phyloP scores from a whole-genome alignment of 2,329 filamentous ascomycete species.

The Trichoderma asperellum region DNA sequence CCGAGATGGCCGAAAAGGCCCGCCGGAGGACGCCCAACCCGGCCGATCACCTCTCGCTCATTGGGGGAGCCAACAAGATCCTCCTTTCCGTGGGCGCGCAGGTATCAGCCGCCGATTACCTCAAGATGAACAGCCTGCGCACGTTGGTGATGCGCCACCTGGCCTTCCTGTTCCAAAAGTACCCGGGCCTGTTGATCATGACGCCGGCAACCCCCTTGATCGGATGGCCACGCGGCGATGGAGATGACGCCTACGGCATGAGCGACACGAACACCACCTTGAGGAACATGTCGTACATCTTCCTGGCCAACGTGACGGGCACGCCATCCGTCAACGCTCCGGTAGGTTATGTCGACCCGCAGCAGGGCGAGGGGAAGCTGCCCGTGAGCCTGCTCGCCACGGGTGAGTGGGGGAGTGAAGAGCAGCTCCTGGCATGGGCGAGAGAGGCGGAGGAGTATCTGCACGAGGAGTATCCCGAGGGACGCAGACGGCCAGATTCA shows the following conservation, averaged over 20 bases:
- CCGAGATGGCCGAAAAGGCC: slow-evolving; percentile 63
- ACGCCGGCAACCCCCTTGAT: slow-evolving; percentile 76
- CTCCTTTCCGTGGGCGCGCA: slow-evolving; percentile 67
- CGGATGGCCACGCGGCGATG: slow-evolving; percentile 68
- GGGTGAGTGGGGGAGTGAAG: slow-evolving; percentile 69
- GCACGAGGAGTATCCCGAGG: slow-evolving; percentile 51
- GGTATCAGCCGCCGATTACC: slow-evolving; percentile 69
- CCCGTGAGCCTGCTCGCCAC: slow-evolving; percentile 66
- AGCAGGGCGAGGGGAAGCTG: slow-evolving; percentile 60
- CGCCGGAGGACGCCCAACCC: slow-evolving; percentile 50
- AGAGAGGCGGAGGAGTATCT: slow-evolving; percentile 60
- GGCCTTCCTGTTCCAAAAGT: slow-evolving; percentile 66
- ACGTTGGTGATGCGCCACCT: slow-evolving; percentile 79
- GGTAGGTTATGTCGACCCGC: slow-evolving; percentile 68
- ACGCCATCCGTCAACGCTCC: slow-evolving; percentile 76
- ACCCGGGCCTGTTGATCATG: slow-evolving; percentile 78
- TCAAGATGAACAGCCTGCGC: slow-evolving; percentile 74
- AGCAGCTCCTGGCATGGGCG: slow-evolving; percentile 64
- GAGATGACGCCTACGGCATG: slow-evolving; percentile 70
- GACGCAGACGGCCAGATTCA: slow-evolving; percentile 54
- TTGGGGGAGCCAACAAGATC: slow-evolving; percentile 71
- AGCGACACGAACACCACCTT: slow-evolving; percentile 74
- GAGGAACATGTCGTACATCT: slow-evolving; percentile 83
- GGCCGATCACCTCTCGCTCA: slow-evolving; percentile 54
- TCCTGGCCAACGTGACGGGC: slow-evolving; percentile 81